Evolutionary conservation across 23 red algal genomes (phyloP), one percentile per base, ranked within the genome.

Genomic region (Rhodosorus marinus): DNA sequence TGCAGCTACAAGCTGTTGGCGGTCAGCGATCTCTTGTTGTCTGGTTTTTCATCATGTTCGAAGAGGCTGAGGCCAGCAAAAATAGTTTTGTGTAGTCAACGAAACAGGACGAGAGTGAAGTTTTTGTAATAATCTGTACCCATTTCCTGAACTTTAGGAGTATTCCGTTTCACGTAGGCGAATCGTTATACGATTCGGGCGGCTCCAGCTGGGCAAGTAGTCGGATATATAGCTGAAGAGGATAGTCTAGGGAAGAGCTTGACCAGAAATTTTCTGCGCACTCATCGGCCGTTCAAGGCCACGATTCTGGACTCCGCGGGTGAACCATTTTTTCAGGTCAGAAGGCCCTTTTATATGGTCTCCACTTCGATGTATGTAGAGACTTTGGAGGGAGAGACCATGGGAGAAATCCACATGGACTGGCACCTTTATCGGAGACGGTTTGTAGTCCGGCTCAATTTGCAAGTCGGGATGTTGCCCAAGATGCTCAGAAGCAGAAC

Each of bases 221-320:
- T 80, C 11, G 88, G 88, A 0, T 95, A 63, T 31, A 69, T 95
- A 24, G 88, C 88, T 19, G 88, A 95, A 52, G 78, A 95, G 43
- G 55, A 55, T 5, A 52, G 52, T 14, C 57, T 95, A 26, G 88
- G 76, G 15, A 54, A 66, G 26, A 46, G 54, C 20, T 30, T 95
- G 8, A 38, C 77, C 0, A 50, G 88, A 51, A 75, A 95, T 31
- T 47, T 82, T 8, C 60, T 84, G n/a, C 69, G 71, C 5, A 95
- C 88, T 4, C 88, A 76, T 31, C 88, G 88, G 33, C 47, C 76
- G 24, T 95, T 95, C 29, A 75, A 78, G 30, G 88, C 77, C 2
- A 95, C 78, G 0, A 60, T 95, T 20, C 70, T 95, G 42, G 88
- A 95, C 75, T 57, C 52, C 15, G 38, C 67, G 8, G 70, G 63